Evolutionary conservation across 768 basidiomycete species (phyloP), one percentile per base, ranked within the genome.

Genomic region (Pleurotus tuber-regium): DNA sequence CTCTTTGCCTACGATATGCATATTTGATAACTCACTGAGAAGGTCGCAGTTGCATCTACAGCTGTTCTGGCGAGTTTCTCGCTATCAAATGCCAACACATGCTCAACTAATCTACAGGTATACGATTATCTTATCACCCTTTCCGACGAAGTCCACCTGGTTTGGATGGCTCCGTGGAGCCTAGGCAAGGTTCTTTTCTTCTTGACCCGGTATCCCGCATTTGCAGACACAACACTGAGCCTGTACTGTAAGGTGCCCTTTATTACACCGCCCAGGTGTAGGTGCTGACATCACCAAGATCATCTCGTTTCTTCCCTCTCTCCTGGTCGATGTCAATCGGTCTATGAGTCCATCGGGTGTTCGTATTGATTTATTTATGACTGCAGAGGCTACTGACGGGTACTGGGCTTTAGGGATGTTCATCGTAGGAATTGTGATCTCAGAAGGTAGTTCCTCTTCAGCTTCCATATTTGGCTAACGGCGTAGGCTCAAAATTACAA

Each of bases 111-210:
- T 31, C 7, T 31, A 7, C 30, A 38, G 36, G 19, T 16, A 38
- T 38, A 38, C 36, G 47, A 49, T 24, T 49, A 35, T 16, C 8
- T 29, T 23, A 12, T 49, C n/a, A 49, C 47, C 5, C 8, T 49
- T 8, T 24, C 28, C n/a, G 29, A 50, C 19, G 61, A 62, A 36
- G 35, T 55, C 16, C 36, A 42, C 9, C 50, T 55, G n/a, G 51
- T 62, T 10, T 62, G 61, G 61, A 43, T 41, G 7, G 51, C 60
- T 10, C 54, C 55, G 26, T 62, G 60, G 60, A 59, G 51, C 28
- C 28, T 55, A 10, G 58, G 58, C 3, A 62, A 59, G 36, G 26
- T 57, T 14, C 54, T 62, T 33, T 62, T 53, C 47, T 53, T 61
- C 35, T 35, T 56, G 24, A 61, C 57, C 12, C 61, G 57, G 9